Evolutionary conservation across 2,329 filamentous ascomycete genomes (phyloP).

Genomic region (Fusarium sp.): DNA sequence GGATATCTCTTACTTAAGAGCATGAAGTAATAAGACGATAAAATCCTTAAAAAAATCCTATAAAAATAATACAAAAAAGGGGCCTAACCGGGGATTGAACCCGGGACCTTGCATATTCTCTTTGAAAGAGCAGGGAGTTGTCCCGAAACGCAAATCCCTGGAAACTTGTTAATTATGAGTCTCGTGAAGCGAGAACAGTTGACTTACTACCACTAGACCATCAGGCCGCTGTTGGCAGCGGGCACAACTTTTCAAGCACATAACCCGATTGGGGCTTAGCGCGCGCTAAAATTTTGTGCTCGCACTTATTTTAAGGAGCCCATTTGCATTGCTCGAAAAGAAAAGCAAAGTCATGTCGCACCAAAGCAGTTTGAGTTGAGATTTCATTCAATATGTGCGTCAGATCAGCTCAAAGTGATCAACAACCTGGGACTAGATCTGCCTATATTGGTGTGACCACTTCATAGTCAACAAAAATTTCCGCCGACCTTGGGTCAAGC

Average conservation of each 20-base stretch:
- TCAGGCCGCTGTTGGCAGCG: not conserved
- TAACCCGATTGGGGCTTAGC: not conserved
- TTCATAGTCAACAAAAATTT: accelerated
- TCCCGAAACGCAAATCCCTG: not conserved
- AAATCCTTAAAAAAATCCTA: not conserved
- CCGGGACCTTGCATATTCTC: not conserved
- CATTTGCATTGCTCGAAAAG: not conserved
- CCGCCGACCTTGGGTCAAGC: not conserved
- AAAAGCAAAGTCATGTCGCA: not conserved
- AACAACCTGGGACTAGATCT: too few species aligned
- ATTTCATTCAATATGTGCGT: not conserved
- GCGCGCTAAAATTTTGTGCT: not conserved
- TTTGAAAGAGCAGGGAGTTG: not conserved
- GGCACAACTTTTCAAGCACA: not conserved
- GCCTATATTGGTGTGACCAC: not conserved
- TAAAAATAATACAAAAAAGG: not conserved
- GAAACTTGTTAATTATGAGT: not conserved
- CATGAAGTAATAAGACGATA: not conserved
- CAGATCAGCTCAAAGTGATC: not conserved
- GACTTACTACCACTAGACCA: not conserved
- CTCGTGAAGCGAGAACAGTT: not conserved
- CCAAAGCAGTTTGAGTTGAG: not conserved
- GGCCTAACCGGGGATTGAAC: not conserved
- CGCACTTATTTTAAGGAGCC: not conserved
- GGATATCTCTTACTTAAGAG: not conserved